phyloP scores from a whole-genome alignment of 176 grass and related monocot species.

The Musa acuminata region DNA sequence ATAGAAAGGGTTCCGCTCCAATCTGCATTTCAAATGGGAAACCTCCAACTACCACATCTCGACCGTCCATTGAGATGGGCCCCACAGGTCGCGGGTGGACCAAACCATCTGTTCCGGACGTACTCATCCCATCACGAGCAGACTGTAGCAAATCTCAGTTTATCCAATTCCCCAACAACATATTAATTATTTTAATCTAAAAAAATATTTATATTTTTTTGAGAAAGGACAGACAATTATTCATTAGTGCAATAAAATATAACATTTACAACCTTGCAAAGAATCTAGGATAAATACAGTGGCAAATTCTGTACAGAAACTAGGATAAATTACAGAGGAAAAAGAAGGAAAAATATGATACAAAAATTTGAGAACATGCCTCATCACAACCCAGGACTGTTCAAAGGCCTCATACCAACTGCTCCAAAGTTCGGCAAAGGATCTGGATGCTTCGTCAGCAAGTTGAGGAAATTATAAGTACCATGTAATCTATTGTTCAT shows the following conservation, averaged over 20 bases:
- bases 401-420: background rate
- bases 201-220: too few species aligned
- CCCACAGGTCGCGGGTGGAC: too few species aligned
- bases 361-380: background rate
- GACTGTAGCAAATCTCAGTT: too few species aligned
- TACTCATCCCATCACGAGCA: too few species aligned
- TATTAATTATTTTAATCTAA: too few species aligned
- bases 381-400: background rate
- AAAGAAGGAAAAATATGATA: background rate
- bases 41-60: too few species aligned
- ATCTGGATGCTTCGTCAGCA: constrained; percentile 8
- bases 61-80: too few species aligned
- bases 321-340: background rate
- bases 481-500: background rate
- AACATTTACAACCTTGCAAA: background rate
- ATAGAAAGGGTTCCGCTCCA: too few species aligned
- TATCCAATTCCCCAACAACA: too few species aligned
- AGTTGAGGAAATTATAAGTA: constrained; percentile 13
- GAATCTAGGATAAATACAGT: background rate
- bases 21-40: too few species aligned
- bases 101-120: too few species aligned
- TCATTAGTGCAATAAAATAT: background rate
- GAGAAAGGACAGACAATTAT: too few species aligned
- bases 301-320: background rate
- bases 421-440: background rate